Conservation (phyloP, 2,329 filamentous ascomycete genomes). For the Orbilia javanica region DNA sequence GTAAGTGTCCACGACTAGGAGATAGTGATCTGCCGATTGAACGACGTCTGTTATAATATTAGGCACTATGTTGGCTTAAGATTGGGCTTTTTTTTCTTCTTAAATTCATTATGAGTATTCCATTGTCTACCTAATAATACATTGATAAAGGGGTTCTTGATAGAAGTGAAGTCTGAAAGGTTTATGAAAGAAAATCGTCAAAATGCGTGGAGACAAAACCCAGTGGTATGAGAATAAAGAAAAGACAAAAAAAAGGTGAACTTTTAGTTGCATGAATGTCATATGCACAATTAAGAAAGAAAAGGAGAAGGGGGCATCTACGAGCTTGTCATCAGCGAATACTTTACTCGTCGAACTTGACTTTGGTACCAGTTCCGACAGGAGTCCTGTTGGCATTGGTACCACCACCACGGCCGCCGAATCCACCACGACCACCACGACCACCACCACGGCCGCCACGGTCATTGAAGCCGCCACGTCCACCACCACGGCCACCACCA, state of each 20-base stretch:
- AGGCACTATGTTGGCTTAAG: too few species aligned
- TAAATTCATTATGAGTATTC: constrained; percentile 3
- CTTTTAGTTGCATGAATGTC: constrained; percentile 37
- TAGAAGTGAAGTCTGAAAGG: constrained; percentile 18
- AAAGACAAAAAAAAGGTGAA: too few species aligned
- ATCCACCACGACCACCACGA: constrained; percentile 67
- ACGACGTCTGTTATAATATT: too few species aligned
- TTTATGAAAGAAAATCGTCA: constrained; percentile 6
- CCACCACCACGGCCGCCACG: constrained; percentile 59
- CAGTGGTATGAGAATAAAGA: constrained; percentile 8
- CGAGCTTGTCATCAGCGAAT: background rate
- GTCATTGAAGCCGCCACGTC: constrained; percentile 64
- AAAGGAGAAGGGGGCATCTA: constrained; percentile 2
- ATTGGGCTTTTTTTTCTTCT: too few species aligned
- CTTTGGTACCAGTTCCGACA: constrained; percentile 66
- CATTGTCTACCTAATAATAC: constrained; percentile 58
- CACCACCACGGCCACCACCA: constrained; percentile 67
- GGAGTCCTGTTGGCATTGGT: constrained; percentile 59
- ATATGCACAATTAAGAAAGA: constrained; percentile 8
- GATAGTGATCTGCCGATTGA: too few species aligned
- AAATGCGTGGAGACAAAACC: background rate
- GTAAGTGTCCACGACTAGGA: too few species aligned
- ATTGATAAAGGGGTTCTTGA: constrained; percentile 24
- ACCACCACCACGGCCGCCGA: constrained; percentile 64
- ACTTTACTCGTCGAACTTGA: constrained; percentile 65